phyloP scores from a whole-genome alignment of 768 basidiomycete species.

The Bullera alba region DNA sequence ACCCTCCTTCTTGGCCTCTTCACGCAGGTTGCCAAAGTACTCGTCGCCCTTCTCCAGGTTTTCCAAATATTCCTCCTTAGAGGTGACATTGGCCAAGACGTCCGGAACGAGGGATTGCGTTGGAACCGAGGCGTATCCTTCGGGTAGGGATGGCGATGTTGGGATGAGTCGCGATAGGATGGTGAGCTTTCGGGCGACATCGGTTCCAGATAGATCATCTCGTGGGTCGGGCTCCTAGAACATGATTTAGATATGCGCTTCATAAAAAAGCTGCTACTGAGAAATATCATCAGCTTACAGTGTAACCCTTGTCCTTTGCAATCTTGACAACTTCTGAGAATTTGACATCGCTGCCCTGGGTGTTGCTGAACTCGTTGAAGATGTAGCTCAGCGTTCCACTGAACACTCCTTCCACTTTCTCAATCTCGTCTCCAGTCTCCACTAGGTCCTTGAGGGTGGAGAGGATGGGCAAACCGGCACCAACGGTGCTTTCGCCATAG shows the following conservation, averaged over 20 bases:
- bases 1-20: conserved; percentile 68
- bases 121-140: conserved; percentile 71
- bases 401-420: conserved; percentile 94
- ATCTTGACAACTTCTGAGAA: conserved; percentile 85
- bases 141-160: conserved; percentile 53
- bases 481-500: conserved; percentile 78
- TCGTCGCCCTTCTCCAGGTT: conserved; percentile 75
- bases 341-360: conserved; percentile 52
- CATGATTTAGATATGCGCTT: background rate
- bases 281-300: conserved; percentile 51
- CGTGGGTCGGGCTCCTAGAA: conserved; percentile 97
- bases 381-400: conserved; percentile 98
- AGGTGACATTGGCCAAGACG: conserved; percentile 59
- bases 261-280: background rate
- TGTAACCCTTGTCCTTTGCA: conserved; percentile 90
- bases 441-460: conserved; percentile 87
- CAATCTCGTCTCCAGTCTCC: conserved; percentile 82
- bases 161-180: conserved; percentile 72
- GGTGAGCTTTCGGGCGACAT: conserved; percentile 93
- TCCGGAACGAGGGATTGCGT: conserved; percentile 80
- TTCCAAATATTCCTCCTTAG: conserved; percentile 74
- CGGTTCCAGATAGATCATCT: conserved; percentile 92
- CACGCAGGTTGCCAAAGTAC: conserved; percentile 67
- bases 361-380: conserved; percentile 88
- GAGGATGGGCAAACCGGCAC: conserved; percentile 88